Percentiles rank a stretch among this genome's conserved stretches.
Conservation (phyloP, 129 eudicot genomes). For the Smallanthus sonchifolius region DNA sequence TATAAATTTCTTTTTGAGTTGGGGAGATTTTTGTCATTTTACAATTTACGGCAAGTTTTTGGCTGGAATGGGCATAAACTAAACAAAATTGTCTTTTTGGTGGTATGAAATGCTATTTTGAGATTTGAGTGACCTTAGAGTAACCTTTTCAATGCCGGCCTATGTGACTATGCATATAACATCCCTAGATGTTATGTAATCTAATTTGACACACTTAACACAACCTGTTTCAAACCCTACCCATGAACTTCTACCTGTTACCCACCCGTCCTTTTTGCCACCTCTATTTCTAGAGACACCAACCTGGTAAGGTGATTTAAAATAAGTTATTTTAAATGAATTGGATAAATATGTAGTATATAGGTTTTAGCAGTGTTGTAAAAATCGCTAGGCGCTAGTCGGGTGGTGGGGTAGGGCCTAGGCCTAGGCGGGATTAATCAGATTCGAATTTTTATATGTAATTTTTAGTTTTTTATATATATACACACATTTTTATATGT, state of each 20-base stretch:
- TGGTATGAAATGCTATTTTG: not conserved
- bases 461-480: no score
- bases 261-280: not conserved
- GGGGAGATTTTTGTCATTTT: not conserved
- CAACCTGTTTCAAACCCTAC: not conserved
- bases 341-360: no score
- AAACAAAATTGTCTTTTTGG: not conserved
- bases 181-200: not conserved
- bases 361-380: no score
- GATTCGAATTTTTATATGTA: no score
- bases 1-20: not conserved
- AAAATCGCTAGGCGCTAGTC: no score
- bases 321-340: no score
- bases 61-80: not conserved
- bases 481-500: no score
- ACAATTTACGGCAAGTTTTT: not conserved
- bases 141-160: not conserved
- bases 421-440: no score
- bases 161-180: not conserved
- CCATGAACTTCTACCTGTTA: not conserved
- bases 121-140: not conserved
- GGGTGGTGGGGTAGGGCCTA: no score
- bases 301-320: slow-evolving; percentile 77
- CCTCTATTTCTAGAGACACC: not conserved
- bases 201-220: not conserved